Conservation (phyloP, 495 filamentous ascomycete genomes). For the Hypomontagnella submonticulosa region DNA sequence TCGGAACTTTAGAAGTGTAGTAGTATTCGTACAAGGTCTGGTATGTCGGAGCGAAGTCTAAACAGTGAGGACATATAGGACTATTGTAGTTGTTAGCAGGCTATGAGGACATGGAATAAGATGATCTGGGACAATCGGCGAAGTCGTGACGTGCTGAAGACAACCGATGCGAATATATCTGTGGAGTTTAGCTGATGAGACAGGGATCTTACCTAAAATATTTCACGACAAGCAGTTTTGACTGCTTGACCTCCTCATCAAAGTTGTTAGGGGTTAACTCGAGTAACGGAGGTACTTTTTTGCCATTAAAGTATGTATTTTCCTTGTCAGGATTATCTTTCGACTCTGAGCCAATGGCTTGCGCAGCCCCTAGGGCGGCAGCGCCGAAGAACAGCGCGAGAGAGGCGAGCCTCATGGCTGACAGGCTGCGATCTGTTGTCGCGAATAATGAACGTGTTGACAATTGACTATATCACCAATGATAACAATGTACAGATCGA, state of each 20-base stretch:
- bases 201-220: constrained; percentile 56
- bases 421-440: constrained; percentile 27
- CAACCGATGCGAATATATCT: constrained; percentile 6
- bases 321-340: constrained; percentile 46
- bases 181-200: background rate
- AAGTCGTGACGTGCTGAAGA: background rate
- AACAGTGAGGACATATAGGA: constrained; percentile 81
- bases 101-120: background rate
- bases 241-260: constrained; percentile 51
- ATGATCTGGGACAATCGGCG: background rate
- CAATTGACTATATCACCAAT: constrained; percentile 14
- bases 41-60: constrained; percentile 81
- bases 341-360: constrained; percentile 50
- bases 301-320: constrained; percentile 80
- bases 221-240: constrained; percentile 61
- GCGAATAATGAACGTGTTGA: constrained; percentile 38
- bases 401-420: constrained; percentile 50
- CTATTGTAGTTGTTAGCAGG: constrained; percentile 45
- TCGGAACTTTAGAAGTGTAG: constrained; percentile 79
- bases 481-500: constrained; percentile 8
- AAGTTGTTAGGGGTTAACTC: constrained; percentile 60
- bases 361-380: constrained; percentile 50
- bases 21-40: constrained; percentile 97
- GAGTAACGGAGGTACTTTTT: constrained; percentile 78
- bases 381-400: constrained; percentile 55